phyloP scores from a whole-genome alignment of 1,284 basidiomycete species.

The Ceratobasidium sp. region DNA sequence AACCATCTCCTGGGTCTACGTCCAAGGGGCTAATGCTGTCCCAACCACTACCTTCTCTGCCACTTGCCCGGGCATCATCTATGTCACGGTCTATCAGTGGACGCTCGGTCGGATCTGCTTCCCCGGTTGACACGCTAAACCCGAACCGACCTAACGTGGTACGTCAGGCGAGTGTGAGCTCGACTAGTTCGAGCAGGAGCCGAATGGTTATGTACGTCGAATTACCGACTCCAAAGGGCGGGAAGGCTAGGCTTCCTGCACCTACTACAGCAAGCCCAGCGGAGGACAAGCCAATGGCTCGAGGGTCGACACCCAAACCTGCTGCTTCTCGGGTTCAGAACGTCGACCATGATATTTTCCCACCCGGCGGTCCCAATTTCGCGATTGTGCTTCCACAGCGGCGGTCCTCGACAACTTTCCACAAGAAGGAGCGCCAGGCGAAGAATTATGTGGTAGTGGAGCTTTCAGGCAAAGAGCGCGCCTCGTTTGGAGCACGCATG shows the following conservation, averaged over 20 bases:
- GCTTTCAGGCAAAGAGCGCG: slow-evolving; percentile 26
- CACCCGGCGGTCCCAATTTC: slow-evolving; percentile 39
- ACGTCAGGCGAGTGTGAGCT: slow-evolving; percentile 40
- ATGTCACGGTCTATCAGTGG: neutral
- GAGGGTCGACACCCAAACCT: slow-evolving; percentile 10
- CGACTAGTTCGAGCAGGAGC: slow-evolving; percentile 29
- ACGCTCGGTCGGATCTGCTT: neutral
- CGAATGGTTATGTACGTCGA: slow-evolving; percentile 42
- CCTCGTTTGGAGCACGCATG: slow-evolving; percentile 39
- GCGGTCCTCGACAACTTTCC: neutral
- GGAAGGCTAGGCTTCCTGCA: neutral
- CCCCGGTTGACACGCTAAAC: neutral
- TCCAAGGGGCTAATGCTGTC: neutral
- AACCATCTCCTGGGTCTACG: neutral
- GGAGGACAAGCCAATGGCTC: neutral
- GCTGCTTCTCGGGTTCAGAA: neutral
- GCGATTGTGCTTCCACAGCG: slow-evolving; percentile 28
- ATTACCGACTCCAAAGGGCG: slow-evolving; percentile 11
- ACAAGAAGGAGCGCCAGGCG: slow-evolving; percentile 13
- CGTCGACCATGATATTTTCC: slow-evolving; percentile 1
- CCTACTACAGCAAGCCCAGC: neutral
- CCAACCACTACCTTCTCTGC: neutral
- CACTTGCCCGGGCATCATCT: neutral
- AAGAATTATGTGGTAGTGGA: slow-evolving; percentile 48
- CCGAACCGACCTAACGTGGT: slow-evolving; percentile 9